Conservation (phyloP, 2,329 filamentous ascomycete species). For the Clarireedia monteithiana region DNA sequence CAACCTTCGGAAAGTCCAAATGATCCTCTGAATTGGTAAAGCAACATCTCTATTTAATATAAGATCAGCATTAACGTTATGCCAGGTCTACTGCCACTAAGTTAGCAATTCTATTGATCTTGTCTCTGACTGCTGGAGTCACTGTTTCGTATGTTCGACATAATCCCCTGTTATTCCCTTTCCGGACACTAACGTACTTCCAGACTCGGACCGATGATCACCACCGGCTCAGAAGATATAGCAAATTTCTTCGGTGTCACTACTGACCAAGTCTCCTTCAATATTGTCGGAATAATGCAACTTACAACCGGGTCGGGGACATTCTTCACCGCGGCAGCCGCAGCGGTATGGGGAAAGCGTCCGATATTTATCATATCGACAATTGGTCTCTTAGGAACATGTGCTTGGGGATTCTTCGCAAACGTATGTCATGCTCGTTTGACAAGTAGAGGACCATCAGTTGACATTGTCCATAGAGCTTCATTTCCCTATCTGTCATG, state of each 20-base stretch:
- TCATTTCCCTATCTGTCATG: slow-evolving; percentile 31
- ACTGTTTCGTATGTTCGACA: slow-evolving; percentile 18
- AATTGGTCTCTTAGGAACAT: slow-evolving; percentile 30
- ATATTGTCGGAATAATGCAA: slow-evolving; percentile 30
- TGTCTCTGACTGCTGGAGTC: slow-evolving; percentile 25
- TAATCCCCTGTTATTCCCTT: slow-evolving; percentile 12
- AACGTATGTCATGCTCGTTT: slow-evolving; percentile 13
- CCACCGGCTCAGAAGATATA: slow-evolving; percentile 31
- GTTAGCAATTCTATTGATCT: slow-evolving; percentile 22
- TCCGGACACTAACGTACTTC: neutral
- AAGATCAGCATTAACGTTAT: slow-evolving; percentile 4
- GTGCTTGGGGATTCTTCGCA: slow-evolving; percentile 34
- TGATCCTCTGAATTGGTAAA: slow-evolving; percentile 43
- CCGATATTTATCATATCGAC: slow-evolving; percentile 28
- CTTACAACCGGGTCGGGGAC: slow-evolving; percentile 35
- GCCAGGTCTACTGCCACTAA: slow-evolving; percentile 17
- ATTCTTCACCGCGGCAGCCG: slow-evolving; percentile 35
- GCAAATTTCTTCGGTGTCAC: slow-evolving; percentile 31
- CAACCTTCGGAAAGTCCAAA: slow-evolving; percentile 45
- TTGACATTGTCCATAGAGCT: slow-evolving; percentile 23
- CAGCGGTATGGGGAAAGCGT: slow-evolving; percentile 29
- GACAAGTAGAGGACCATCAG: neutral
- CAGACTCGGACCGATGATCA: slow-evolving; percentile 35
- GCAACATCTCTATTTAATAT: slow-evolving; percentile 22
- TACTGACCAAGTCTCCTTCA: slow-evolving; percentile 31